Conservation (phyloP, 768 basidiomycete species). For the Tephrocybe sp. region DNA sequence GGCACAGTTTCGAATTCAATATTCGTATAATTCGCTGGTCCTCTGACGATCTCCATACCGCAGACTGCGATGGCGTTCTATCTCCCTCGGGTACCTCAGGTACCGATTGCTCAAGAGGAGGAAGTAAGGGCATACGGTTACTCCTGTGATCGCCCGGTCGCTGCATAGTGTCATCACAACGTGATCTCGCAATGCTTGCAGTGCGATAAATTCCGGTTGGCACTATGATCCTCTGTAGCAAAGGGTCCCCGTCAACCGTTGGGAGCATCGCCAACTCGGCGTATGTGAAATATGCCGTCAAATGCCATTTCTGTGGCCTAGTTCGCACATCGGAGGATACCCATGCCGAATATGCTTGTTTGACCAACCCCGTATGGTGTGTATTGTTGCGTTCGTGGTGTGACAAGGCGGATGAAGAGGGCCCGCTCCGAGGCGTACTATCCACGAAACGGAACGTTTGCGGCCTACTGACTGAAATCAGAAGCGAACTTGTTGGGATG, state of each 20-base stretch:
- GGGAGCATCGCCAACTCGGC: conserved; percentile 58
- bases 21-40: conserved; percentile 61
- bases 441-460: conserved; percentile 57
- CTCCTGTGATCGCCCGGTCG: conserved; percentile 10
- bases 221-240: conserved; percentile 41
- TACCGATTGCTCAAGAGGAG: conserved; percentile 32
- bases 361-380: conserved; percentile 57
- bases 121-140: conserved; percentile 37
- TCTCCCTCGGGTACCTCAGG: conserved; percentile 22
- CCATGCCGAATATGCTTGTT: conserved; percentile 72
- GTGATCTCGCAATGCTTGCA: conserved; percentile 39
- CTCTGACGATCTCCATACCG: conserved; percentile 43
- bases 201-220: conserved; percentile 46
- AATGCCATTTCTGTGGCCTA: conserved; percentile 57
- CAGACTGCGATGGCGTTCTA: conserved; percentile 25
- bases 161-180: conserved; percentile 34
- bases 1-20: conserved; percentile 48
- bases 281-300: too few species aligned
- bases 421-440: conserved; percentile 46
- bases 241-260: conserved; percentile 43
- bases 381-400: conserved; percentile 55
- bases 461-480: conserved; percentile 23
- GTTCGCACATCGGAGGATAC: conserved; percentile 43
- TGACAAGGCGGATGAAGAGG: conserved; percentile 51
- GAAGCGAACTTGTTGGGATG: not conserved